Conservation (phyloP, 2,329 filamentous ascomycete genomes). For the Lecanicillium sp. region DNA sequence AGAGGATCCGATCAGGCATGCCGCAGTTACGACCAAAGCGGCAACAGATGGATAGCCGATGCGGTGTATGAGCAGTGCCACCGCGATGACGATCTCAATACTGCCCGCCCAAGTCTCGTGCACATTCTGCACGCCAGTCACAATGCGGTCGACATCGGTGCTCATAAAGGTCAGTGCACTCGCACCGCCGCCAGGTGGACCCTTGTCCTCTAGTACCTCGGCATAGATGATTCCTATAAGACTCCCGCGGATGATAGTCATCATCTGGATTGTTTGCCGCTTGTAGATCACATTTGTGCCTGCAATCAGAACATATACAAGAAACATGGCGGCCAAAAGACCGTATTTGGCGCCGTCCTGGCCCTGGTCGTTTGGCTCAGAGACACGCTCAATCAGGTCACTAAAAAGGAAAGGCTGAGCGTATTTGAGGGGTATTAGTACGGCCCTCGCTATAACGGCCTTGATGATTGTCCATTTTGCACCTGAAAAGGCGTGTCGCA, state of each 20-base stretch:
- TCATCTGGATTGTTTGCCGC: conserved; percentile 5
- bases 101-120: conserved; percentile 3
- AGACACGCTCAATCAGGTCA: conserved; percentile 7
- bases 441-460: neutral
- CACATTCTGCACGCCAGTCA: conserved; percentile 1
- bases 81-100: conserved; percentile 1
- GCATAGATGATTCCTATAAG: neutral
- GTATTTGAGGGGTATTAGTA: conserved; percentile 3
- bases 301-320: neutral
- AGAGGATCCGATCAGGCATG: neutral
- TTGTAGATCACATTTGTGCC: neutral
- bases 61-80: neutral
- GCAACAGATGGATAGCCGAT: conserved; percentile 9
- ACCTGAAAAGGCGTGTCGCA: neutral
- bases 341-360: neutral
- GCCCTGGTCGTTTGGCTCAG: neutral
- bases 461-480: conserved; percentile 6
- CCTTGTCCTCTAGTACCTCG: neutral
- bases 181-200: neutral
- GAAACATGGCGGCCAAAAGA: conserved; percentile 1
- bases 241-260: conserved; percentile 1
- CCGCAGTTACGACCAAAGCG: neutral
- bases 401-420: conserved; percentile 8
- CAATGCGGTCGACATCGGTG: conserved; percentile 7
- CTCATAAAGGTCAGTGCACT: conserved; percentile 5